Evolutionary conservation across 2,329 filamentous ascomycete genomes (phyloP), one percentile per base, ranked within the genome.

Genomic region (Colletotrichum sansevieriae): DNA sequence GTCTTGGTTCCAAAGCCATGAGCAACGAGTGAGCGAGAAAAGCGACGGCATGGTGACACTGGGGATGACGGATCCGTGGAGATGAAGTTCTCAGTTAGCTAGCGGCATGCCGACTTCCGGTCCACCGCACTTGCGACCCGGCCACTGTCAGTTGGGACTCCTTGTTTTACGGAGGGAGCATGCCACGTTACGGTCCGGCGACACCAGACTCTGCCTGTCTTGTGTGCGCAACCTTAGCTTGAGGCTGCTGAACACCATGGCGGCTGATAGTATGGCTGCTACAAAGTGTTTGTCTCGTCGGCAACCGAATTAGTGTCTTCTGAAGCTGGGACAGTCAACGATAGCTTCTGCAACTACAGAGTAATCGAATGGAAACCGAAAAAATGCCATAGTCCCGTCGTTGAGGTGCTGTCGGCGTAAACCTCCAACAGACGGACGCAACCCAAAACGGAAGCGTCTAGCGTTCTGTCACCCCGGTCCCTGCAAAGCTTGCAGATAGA

Each of bases 371-470:
- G 18, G 10, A 11, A n/a, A 37, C 18, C 18, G 25, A 13, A n/a
- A 13, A 20, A 6, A 15, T 37, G 11, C 33, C 25, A 29, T 39
- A 41, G 39, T 13, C 43, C n/a, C 25, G 60, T 46, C 39, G 29
- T 15, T 51, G n/a, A 46, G 55, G 33, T 61, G 58, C 54, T 35
- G 51, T 70, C 51, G 55, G 35, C 46, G 20, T 44, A 35, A 37
- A 58, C 43, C 44, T 4, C 39, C 25, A 65, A 25, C 46, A 60
- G 56, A 67, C 49, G 66, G 51, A 63, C 33, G 18, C 22, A 33
- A 46, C 58, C 64, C 44, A 54, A 70, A 68, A 70, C 67, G 63
- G 63, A 47, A 70, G 55, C 63, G 39, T 58, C 51, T 46, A 8
- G 47, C 43, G 52, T 43, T 13, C 29, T 41, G n/a, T 20, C n/a